phyloP scores from a whole-genome alignment of 768 basidiomycete genomes.

The Kwoniella europaea region DNA sequence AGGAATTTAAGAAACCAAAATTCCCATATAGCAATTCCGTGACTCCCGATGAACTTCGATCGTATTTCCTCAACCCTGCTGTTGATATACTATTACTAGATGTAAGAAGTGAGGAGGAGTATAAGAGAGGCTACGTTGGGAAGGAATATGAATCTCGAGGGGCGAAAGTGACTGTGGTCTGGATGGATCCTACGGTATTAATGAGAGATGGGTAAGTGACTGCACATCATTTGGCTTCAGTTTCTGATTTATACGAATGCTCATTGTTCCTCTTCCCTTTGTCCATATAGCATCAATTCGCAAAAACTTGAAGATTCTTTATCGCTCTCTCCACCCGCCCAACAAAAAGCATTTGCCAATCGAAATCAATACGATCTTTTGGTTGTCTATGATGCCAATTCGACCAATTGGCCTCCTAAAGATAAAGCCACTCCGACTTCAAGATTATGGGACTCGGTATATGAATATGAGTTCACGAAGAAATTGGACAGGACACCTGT shows the following conservation, averaged over 20 bases:
- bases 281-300: slow-evolving; percentile 66
- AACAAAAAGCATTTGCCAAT: slow-evolving; percentile 75
- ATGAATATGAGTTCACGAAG: slow-evolving; percentile 69
- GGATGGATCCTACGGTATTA: slow-evolving; percentile 81
- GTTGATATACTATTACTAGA: slow-evolving; percentile 77
- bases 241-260: neutral
- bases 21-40: slow-evolving; percentile 69
- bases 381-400: slow-evolving; percentile 73
- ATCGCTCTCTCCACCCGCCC: slow-evolving; percentile 70
- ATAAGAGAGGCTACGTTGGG: slow-evolving; percentile 74
- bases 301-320: slow-evolving; percentile 75
- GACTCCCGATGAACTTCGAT: slow-evolving; percentile 66
- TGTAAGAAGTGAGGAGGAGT: slow-evolving; percentile 77
- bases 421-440: slow-evolving; percentile 65
- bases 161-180: slow-evolving; percentile 63
- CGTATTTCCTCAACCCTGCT: slow-evolving; percentile 65
- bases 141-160: slow-evolving; percentile 61
- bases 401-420: slow-evolving; percentile 63
- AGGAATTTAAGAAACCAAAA: slow-evolving; percentile 49
- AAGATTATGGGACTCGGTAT: slow-evolving; percentile 70
- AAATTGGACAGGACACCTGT: slow-evolving; percentile 74
- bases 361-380: slow-evolving; percentile 88
- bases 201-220: slow-evolving; percentile 69
- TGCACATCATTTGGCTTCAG: neutral
- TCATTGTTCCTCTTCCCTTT: neutral